phyloP scores from a whole-genome alignment of 1,139 yeast genomes.

The Taphrina wiesneri region DNA sequence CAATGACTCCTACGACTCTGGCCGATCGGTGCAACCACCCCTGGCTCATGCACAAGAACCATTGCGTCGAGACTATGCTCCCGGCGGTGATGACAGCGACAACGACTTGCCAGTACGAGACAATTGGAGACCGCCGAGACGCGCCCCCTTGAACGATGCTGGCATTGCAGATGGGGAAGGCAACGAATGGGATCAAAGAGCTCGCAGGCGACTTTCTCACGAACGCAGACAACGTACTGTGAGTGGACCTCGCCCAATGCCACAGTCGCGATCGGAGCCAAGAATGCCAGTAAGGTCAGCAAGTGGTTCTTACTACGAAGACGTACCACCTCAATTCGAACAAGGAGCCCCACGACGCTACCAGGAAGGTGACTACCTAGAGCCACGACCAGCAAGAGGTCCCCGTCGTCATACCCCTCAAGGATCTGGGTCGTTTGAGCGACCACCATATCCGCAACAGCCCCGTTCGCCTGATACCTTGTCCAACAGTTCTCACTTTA shows the following conservation, averaged over 20 bases:
- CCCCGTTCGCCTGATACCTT: constrained; percentile 23
- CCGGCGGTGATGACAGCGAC: not conserved
- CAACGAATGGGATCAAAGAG: not conserved
- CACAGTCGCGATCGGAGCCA: not conserved
- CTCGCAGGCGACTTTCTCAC: not conserved
- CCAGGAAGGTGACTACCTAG: not conserved
- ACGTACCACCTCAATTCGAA: constrained; percentile 10
- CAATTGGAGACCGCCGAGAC: not conserved
- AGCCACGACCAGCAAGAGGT: not conserved
- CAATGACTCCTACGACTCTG: not conserved
- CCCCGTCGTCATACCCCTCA: constrained; percentile 13
- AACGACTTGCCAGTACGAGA: not conserved
- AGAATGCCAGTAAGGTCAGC: not conserved
- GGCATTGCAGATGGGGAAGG: not conserved
- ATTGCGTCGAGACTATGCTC: not conserved
- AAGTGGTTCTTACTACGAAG: constrained; percentile 20
- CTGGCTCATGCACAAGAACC: constrained; percentile 5
- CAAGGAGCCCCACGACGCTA: not conserved
- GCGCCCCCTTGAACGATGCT: not conserved
- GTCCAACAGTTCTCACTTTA: constrained; percentile 29
- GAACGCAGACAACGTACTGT: constrained; percentile 2
- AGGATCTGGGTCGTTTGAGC: constrained; percentile 7
- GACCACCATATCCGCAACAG: constrained; percentile 15
- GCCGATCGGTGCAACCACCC: not conserved
- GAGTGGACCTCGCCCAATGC: constrained; percentile 31